Evolutionary conservation across 805 yeast genomes (phyloP).

Genomic region (Saturnispora halmiae): DNA sequence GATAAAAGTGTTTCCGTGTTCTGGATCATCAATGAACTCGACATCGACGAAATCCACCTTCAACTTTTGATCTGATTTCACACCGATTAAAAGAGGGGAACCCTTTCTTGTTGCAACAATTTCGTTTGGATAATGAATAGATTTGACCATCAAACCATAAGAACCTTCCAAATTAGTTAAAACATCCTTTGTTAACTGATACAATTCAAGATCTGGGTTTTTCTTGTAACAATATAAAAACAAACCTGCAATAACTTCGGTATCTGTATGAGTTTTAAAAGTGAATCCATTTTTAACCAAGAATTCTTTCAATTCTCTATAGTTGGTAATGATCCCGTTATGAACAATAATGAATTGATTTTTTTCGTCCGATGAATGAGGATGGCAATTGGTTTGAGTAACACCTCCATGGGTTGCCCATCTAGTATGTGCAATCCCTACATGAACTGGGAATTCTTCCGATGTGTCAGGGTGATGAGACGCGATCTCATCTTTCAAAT

Average conservation of each 20-base stretch:
- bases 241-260: slow-evolving; percentile 95
- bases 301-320: slow-evolving; percentile 80
- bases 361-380: slow-evolving; percentile 78
- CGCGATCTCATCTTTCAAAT: slow-evolving; percentile 59
- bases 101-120: slow-evolving; percentile 97
- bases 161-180: slow-evolving; percentile 94
- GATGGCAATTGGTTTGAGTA: slow-evolving; percentile 80
- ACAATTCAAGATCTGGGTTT: slow-evolving; percentile 76
- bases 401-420: slow-evolving; percentile 99
- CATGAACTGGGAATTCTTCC: slow-evolving; percentile 70
- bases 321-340: slow-evolving; percentile 97
- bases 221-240: slow-evolving; percentile 81
- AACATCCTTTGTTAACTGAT: slow-evolving; percentile 86
- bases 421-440: slow-evolving; percentile 97
- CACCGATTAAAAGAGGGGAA: slow-evolving; percentile 94
- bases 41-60: slow-evolving; percentile 98
- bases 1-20: slow-evolving; percentile 15
- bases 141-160: slow-evolving; percentile 89
- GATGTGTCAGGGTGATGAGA: slow-evolving; percentile 43
- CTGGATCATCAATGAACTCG: slow-evolving; percentile 70
- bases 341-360: slow-evolving; percentile 90
- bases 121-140: slow-evolving; percentile 90
- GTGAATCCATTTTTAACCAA: slow-evolving; percentile 67
- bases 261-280: slow-evolving; percentile 91
- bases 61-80: slow-evolving; percentile 87